These are phyloP conservation scores for Adansonia gregorii DNA, from an alignment of 441 rosid genomes.

Conservation along the genomic window DNA sequence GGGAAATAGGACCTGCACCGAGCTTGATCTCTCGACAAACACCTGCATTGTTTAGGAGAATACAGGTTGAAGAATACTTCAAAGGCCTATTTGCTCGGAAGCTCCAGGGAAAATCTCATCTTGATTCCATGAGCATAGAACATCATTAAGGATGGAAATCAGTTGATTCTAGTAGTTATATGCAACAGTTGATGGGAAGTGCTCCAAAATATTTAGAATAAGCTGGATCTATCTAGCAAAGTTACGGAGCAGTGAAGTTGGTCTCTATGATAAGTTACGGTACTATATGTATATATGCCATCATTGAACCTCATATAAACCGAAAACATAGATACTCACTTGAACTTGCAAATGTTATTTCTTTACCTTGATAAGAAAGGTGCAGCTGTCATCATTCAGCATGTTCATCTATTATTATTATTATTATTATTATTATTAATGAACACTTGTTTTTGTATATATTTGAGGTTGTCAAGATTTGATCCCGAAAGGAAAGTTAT, in stretches of 20 bases:
- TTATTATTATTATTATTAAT: too few species aligned
- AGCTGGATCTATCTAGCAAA: not conserved
- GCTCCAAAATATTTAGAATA: not conserved
- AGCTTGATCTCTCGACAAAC: not conserved
- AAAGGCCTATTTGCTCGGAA: too few species aligned
- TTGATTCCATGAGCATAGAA: too few species aligned
- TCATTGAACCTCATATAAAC: not conserved
- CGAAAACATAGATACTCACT: not conserved
- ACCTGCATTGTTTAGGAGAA: not conserved
- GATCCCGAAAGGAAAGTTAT: too few species aligned
- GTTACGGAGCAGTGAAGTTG: too few species aligned
- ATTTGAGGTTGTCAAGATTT: too few species aligned
- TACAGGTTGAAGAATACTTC: too few species aligned
- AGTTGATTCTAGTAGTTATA: not conserved
- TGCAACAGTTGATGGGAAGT: not conserved
- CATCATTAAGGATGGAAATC: conserved; percentile 5
- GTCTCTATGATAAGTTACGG: not conserved
- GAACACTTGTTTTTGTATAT: too few species aligned
- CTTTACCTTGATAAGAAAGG: too few species aligned
- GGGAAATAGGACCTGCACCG: conserved; percentile 13
- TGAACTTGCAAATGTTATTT: not conserved
- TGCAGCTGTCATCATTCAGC: too few species aligned
- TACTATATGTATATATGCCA: not conserved
- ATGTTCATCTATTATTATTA: too few species aligned
- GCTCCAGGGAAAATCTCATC: too few species aligned